Evolutionary conservation across 169 alveolate species (phyloP).

Genomic region (Eimeria maxima): DNA sequence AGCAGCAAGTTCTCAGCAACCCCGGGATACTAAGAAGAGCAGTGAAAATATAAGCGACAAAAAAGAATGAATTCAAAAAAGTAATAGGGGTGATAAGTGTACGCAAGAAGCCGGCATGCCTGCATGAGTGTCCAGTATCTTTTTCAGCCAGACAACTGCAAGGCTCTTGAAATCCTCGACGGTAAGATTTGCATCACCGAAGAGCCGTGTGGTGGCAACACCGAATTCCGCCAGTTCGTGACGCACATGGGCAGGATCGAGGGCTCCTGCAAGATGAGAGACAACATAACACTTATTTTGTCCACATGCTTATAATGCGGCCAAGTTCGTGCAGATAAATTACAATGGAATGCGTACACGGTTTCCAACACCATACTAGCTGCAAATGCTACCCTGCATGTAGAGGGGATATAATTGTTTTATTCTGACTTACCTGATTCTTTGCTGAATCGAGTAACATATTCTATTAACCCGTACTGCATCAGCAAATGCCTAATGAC

Average conservation of each 20-base stretch:
- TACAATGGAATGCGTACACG: background rate
- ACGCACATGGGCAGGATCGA: slow-evolving; percentile 87
- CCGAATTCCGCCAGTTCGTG: slow-evolving; percentile 86
- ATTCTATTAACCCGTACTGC: slow-evolving; percentile 91
- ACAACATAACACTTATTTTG: slow-evolving; percentile 1
- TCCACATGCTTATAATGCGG: background rate
- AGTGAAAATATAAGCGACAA: too few relatives aligned
- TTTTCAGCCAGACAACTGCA: slow-evolving; percentile 91
- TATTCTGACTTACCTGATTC: slow-evolving; percentile 85
- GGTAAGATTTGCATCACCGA: slow-evolving; percentile 85
- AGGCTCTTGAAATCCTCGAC: slow-evolving; percentile 89
- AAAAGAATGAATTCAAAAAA: background rate
- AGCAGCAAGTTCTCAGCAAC: background rate
- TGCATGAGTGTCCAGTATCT: slow-evolving; percentile 89
- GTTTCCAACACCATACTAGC: background rate
- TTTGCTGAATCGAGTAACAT: slow-evolving; percentile 88
- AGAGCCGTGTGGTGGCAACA: slow-evolving; percentile 82
- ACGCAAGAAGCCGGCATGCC: slow-evolving; percentile 32
- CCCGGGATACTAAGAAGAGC: background rate
- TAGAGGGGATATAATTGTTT: too few relatives aligned
- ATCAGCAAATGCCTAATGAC: slow-evolving; percentile 90
- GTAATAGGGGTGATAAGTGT: background rate
- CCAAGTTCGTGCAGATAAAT: background rate
- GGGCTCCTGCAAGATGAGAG: slow-evolving; percentile 84
- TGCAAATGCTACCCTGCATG: background rate